Percentiles rank a stretch among this genome's conserved stretches.
phyloP scores from a whole-genome alignment of 148 eudicot genomes.

The Pharnaceum exiguum region DNA sequence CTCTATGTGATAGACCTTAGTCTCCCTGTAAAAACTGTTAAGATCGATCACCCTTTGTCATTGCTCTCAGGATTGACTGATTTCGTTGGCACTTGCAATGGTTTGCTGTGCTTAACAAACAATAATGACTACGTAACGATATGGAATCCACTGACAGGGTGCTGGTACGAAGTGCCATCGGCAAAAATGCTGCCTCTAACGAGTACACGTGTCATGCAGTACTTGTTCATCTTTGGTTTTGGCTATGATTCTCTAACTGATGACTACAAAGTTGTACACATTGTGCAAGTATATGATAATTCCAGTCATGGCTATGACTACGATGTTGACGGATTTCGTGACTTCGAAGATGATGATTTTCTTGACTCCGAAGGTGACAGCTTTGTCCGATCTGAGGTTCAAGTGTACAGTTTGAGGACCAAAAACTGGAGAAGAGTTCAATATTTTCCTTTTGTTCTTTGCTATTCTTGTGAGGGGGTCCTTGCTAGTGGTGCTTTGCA shows the following conservation, averaged over 20 bases:
- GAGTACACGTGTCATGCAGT: background rate
- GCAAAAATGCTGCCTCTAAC: background rate
- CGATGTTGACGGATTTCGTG: no score
- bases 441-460: background rate
- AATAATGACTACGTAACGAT: background rate
- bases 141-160: constrained; percentile 5
- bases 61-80: background rate
- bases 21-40: background rate
- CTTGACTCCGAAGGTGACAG: no score
- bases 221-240: constrained; percentile 1
- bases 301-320: no score
- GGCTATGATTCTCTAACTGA: no score
- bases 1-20: background rate
- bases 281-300: no score
- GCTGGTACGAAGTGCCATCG: background rate
- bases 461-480: background rate
- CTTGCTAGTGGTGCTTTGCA: background rate
- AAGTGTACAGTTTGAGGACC: background rate
- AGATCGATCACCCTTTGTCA: background rate
- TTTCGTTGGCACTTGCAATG: constrained; percentile 6
- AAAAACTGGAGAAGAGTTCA: background rate
- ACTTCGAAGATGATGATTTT: no score
- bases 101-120: background rate
- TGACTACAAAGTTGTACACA: no score
- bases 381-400: no score